Percentiles rank a stretch among this genome's conserved stretches.
These are phyloP conservation scores for Thielaviopsis euricoi DNA, from an alignment of 2,329 filamentous ascomycete species.

Conservation along the genomic window DNA sequence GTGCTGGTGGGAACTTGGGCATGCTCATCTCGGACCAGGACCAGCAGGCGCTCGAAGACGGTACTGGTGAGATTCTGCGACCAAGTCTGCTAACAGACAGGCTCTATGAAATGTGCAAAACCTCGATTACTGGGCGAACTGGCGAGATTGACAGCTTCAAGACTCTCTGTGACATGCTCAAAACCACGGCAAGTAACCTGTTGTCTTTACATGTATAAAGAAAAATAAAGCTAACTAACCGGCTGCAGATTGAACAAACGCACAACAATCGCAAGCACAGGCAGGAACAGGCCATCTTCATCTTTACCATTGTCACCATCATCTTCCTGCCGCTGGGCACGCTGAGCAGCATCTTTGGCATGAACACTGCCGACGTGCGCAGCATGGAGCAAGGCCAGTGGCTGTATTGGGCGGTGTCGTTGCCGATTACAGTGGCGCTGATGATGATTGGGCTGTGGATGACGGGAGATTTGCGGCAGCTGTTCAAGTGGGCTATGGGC, in stretches of 20 bases:
- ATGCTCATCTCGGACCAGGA: neutral
- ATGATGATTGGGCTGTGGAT: constrained; percentile 25
- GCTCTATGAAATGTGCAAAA: neutral
- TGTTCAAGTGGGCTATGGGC: constrained; percentile 15
- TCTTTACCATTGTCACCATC: constrained; percentile 33
- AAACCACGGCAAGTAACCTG: neutral
- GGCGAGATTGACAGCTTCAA: no score
- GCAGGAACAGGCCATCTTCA: constrained; percentile 31
- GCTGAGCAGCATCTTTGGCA: constrained; percentile 33
- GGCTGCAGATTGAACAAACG: constrained; percentile 15
- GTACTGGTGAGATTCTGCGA: neutral
- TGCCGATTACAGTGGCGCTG: constrained; percentile 28
- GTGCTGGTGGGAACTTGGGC: neutral
- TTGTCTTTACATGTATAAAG: constrained; percentile 19
- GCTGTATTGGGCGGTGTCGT: constrained; percentile 32
- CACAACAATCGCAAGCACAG: constrained; percentile 26
- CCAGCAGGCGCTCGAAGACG: neutral
- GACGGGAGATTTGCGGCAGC: constrained; percentile 25
- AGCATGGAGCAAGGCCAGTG: constrained; percentile 32
- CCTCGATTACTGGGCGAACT: neutral
- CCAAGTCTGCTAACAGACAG: neutral
- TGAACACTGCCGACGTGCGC: constrained; percentile 34
- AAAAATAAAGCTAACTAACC: constrained; percentile 17
- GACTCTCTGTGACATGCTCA: neutral
- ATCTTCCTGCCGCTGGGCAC: constrained; percentile 31